Conservation (phyloP, 495 filamentous ascomycete genomes). For the Sporormia fimetaria region DNA sequence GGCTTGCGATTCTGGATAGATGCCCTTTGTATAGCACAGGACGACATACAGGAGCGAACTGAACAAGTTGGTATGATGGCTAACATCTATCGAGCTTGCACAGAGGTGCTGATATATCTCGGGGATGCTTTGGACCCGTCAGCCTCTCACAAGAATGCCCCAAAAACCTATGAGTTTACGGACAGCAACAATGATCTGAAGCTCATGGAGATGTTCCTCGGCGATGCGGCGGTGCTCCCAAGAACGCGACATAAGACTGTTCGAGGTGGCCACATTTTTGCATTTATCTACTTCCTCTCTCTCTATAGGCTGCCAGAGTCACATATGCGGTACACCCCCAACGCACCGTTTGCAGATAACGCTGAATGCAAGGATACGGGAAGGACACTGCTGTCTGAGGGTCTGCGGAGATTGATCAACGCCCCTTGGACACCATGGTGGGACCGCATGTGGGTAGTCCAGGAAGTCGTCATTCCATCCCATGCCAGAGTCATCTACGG, state of each 20-base stretch:
- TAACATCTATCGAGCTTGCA: neutral
- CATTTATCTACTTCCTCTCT: neutral
- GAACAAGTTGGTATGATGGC: slow-evolving; percentile 6
- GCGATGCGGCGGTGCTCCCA: neutral
- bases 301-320: no score
- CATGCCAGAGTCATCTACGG: neutral
- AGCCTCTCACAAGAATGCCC: neutral
- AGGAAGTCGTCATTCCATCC: neutral
- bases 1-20: slow-evolving; percentile 3
- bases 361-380: neutral
- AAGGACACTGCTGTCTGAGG: neutral
- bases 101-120: slow-evolving; percentile 2
- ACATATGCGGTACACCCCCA: no score
- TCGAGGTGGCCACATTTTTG: neutral
- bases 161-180: neutral
- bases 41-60: slow-evolving; percentile 1
- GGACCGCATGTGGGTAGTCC: slow-evolving; percentile 6
- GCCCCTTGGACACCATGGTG: slow-evolving; percentile 9
- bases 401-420: slow-evolving; percentile 1
- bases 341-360: neutral
- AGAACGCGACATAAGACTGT: neutral
- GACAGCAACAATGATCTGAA: slow-evolving; percentile 1
- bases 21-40: slow-evolving; percentile 4
- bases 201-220: neutral
- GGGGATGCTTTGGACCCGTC: neutral